Evolutionary conservation across 805 yeast genomes (phyloP), one percentile per base, ranked within the genome.

Genomic region (Cyberlindnera mycetangii): DNA sequence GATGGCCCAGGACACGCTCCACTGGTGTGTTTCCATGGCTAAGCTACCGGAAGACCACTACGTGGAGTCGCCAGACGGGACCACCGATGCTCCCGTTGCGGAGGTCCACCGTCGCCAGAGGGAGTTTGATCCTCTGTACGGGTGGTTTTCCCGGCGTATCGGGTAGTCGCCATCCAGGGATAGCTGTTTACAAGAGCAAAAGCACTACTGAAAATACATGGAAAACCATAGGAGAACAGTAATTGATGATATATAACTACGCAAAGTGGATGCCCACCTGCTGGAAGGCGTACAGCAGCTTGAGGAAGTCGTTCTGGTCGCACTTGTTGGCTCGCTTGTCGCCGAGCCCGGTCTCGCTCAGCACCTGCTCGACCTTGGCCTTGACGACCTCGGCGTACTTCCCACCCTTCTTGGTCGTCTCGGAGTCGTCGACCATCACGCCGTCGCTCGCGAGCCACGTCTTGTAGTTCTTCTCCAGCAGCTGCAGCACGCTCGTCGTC

Each of bases 241-340:
- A 30, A 30, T 7, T 10, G 32, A 8, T 30, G 10, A 30, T 16
- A 30, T 30, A 12, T 7, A 12, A 32, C 17, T 36, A 90, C 45
- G 97, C 96, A 69, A 93, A 93, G 66, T 92, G 98, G 49, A 93
- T 86, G 35, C 98, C 98, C 37, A 88, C 97, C 66, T 92, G 93
- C 67, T 93, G 97, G 74, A 93, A 93, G 2, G 96, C 97, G 56
- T 85, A 89, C 45, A 93, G 69, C 38, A 93, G 69, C 61, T 76
- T 84, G 57, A 93, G 72, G 66, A 93, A 93, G 62, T 93, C 99
- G 19, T 90, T 87, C 69, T 93, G 97, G 62, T 90, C 98, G 68
- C 95, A 79, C 64, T 93, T 93, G 25, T 95, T 85, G 2, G 98
- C 84, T 72, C 99, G 85, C 66, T 85, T 80, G 33, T 89, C 96